Evolutionary conservation across 225 moss, liverwort and hornwort genomes (phyloP).

Genomic region (Physcomitrellopsis africana): DNA sequence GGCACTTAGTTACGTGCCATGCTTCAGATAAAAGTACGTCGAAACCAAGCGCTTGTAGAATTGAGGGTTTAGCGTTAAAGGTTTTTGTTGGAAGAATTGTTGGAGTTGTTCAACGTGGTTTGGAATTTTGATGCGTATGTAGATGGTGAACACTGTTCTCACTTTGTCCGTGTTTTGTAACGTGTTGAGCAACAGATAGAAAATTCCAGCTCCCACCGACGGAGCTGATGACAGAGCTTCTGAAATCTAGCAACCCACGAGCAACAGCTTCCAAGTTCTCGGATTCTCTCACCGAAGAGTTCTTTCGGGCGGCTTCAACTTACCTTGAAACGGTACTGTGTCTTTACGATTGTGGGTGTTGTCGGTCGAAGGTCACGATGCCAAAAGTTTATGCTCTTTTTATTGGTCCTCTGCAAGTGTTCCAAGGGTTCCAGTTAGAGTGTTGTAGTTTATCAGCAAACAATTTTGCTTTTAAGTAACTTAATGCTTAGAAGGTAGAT

Average conservation of each 20-base stretch:
- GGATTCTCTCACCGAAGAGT: slow-evolving; percentile 58
- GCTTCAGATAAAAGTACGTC: slow-evolving; percentile 11
- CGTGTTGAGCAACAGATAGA: slow-evolving; percentile 35
- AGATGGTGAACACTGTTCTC: no score
- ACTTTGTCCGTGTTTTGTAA: no score
- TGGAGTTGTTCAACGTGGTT: background rate
- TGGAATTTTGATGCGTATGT: background rate
- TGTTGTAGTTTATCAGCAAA: no score
- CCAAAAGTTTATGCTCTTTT: no score
- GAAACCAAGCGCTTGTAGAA: background rate
- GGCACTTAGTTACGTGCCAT: slow-evolving; percentile 5
- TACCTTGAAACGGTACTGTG: slow-evolving; percentile 61
- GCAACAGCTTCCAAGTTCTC: slow-evolving; percentile 51
- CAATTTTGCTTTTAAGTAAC: no score
- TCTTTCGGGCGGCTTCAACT: slow-evolving; percentile 69
- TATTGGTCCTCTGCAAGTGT: no score
- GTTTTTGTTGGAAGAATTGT: background rate
- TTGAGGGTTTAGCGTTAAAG: background rate
- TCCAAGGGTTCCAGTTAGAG: no score
- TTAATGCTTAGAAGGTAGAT: background rate
- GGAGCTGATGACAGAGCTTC: slow-evolving; percentile 64
- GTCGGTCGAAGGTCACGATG: background rate
- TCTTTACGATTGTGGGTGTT: background rate
- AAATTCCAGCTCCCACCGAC: slow-evolving; percentile 62
- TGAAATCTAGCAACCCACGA: slow-evolving; percentile 56